Evolutionary conservation across 768 basidiomycete genomes (phyloP).

Genomic region (Lactarius pseudohatsudake): DNA sequence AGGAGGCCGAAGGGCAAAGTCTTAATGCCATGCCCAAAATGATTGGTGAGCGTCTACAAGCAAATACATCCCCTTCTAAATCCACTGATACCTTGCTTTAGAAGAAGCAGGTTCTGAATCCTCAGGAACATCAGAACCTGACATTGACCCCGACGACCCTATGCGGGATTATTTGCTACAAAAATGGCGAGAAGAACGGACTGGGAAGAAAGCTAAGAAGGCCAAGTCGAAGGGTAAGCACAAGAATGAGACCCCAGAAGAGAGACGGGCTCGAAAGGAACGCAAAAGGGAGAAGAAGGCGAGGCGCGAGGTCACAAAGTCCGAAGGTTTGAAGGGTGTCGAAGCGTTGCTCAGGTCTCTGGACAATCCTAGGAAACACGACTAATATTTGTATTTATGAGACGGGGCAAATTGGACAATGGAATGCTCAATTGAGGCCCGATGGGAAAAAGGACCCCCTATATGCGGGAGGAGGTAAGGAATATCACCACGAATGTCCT

Average conservation of each 20-base stretch:
- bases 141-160: constrained; percentile 94
- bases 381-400: background rate
- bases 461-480: too few relatives aligned
- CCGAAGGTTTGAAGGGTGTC: constrained; percentile 62
- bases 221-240: constrained; percentile 54
- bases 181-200: constrained; percentile 70
- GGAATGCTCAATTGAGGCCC: background rate
- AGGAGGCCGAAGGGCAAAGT: constrained; percentile 81
- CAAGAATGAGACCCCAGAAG: constrained; percentile 78
- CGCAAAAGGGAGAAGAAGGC: constrained; percentile 69
- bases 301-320: constrained; percentile 51
- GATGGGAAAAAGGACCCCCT: too few relatives aligned
- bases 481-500: too few relatives aligned
- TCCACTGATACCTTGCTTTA: constrained; percentile 30
- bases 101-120: constrained; percentile 63
- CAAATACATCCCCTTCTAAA: background rate
- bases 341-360: constrained; percentile 62
- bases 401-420: background rate
- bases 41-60: constrained; percentile 50
- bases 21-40: constrained; percentile 83
- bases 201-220: constrained; percentile 57
- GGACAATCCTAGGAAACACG: constrained; percentile 33
- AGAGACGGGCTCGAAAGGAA: constrained; percentile 72
- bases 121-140: constrained; percentile 58
- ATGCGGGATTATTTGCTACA: constrained; percentile 92